Conservation (phyloP, 495 filamentous ascomycete genomes). For the Lasiosphaeris hirsuta region DNA sequence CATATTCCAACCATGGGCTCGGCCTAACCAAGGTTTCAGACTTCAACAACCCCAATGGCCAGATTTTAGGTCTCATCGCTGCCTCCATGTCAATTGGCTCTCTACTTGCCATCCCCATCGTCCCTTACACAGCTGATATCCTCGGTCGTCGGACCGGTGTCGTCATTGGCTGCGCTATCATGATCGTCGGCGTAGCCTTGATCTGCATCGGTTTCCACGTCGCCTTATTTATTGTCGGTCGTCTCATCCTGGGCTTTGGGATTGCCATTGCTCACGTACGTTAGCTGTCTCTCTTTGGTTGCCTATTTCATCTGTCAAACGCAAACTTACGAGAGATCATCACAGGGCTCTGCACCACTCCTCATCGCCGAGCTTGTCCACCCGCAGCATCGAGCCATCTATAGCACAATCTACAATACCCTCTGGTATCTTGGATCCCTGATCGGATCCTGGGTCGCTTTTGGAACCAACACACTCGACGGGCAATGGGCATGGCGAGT, state of each 20-base stretch:
- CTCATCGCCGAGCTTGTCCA: conserved; percentile 61
- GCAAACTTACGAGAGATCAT: background rate
- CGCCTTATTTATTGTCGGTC: conserved; percentile 57
- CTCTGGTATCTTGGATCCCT: conserved; percentile 35
- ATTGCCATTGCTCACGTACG: conserved; percentile 51
- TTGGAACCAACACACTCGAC: conserved; percentile 49
- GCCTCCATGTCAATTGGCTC: conserved; percentile 53
- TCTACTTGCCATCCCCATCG: conserved; percentile 48
- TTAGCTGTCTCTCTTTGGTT: background rate
- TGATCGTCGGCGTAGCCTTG: conserved; percentile 52
- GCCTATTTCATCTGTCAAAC: too few species aligned
- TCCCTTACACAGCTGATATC: conserved; percentile 36
- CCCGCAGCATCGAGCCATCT: conserved; percentile 54
- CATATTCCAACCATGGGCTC: too few species aligned
- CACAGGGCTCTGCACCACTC: conserved; percentile 52
- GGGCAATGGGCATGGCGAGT: conserved; percentile 47
- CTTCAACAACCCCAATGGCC: conserved; percentile 18
- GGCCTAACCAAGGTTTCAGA: background rate
- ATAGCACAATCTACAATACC: conserved; percentile 26
- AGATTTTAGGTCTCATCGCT: conserved; percentile 49
- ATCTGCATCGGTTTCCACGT: conserved; percentile 44
- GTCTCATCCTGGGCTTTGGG: conserved; percentile 62
- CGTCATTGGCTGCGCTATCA: conserved; percentile 21
- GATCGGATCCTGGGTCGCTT: conserved; percentile 47
- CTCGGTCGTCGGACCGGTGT: conserved; percentile 48